Evolutionary conservation across 2,329 filamentous ascomycete genomes (phyloP).

Genomic region (Apiospora aurea): DNA sequence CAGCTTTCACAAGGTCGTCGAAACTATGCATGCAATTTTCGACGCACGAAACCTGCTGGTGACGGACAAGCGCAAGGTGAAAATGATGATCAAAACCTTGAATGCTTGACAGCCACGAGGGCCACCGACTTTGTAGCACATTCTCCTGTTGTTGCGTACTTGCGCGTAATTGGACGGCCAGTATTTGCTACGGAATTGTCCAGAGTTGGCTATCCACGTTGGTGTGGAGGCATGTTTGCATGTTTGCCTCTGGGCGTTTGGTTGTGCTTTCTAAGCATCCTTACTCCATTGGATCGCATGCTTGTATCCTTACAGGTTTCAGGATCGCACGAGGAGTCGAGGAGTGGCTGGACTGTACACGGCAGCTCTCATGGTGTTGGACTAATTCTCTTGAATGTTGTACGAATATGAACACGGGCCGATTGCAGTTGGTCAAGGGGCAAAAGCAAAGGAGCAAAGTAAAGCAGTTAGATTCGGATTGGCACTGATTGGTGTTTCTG

Average conservation of each 20-base stretch:
- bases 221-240: background rate
- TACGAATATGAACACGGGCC: slow-evolving; percentile 13
- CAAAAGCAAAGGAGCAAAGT: background rate
- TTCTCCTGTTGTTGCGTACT: background rate
- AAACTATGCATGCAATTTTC: slow-evolving; percentile 76
- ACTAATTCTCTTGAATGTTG: slow-evolving; percentile 22
- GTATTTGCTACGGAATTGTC: background rate
- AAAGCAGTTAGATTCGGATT: background rate
- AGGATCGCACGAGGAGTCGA: background rate
- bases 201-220: slow-evolving; percentile 6
- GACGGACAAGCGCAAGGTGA: slow-evolving; percentile 68
- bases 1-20: slow-evolving; percentile 84
- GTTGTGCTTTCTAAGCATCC: slow-evolving; percentile 2
- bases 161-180: background rate
- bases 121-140: background rate
- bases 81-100: slow-evolving; percentile 77
- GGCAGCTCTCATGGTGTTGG: slow-evolving; percentile 10
- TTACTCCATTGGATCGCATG: background rate
- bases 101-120: slow-evolving; percentile 51
- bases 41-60: slow-evolving; percentile 71
- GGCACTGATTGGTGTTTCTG: background rate
- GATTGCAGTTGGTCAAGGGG: background rate
- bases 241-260: slow-evolving; percentile 6
- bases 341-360: background rate
- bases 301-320: slow-evolving; percentile 23